Evolutionary conservation across 495 filamentous ascomycete species (phyloP).

Genomic region (Xylaria scruposa): DNA sequence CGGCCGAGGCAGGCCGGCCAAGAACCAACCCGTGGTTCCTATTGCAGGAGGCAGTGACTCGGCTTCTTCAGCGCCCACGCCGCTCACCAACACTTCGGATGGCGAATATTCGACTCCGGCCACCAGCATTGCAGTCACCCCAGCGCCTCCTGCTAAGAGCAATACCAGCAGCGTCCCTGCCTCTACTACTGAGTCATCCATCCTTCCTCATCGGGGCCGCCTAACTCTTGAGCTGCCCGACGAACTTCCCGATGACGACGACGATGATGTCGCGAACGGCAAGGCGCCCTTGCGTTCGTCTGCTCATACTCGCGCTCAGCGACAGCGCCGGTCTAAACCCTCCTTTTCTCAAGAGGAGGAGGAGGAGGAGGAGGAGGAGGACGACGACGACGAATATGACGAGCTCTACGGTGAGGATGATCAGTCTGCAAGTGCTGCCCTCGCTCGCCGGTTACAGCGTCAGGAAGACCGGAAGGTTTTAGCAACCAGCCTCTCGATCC

Average conservation of each 20-base stretch:
- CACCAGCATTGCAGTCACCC: conserved; percentile 73
- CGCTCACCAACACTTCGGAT: conserved; percentile 52
- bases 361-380: no score
- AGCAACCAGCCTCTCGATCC: not conserved
- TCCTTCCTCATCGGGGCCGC: conserved; percentile 18
- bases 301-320: conserved; percentile 12
- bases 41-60: conserved; percentile 23
- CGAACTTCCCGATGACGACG: conserved; percentile 8
- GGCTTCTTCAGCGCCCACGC: conserved; percentile 49
- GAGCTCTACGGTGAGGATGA: conserved; percentile 40
- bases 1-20: conserved; percentile 23
- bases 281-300: conserved; percentile 26
- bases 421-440: conserved; percentile 39
- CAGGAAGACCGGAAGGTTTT: conserved; percentile 40
- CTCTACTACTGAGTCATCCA: not conserved
- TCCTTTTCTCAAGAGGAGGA: conserved; percentile 8
- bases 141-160: conserved; percentile 42
- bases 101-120: conserved; percentile 76
- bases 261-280: not conserved
- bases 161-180: not conserved
- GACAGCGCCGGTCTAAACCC: conserved; percentile 19
- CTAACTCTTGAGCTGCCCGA: conserved; percentile 29
- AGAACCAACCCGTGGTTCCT: conserved; percentile 4
- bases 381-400: conserved; percentile 39
- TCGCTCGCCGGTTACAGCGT: conserved; percentile 47